Percentiles rank a stretch among this genome's conserved stretches.
Conservation (phyloP, 2,329 filamentous ascomycete species). For the Penicillium digitatum region DNA sequence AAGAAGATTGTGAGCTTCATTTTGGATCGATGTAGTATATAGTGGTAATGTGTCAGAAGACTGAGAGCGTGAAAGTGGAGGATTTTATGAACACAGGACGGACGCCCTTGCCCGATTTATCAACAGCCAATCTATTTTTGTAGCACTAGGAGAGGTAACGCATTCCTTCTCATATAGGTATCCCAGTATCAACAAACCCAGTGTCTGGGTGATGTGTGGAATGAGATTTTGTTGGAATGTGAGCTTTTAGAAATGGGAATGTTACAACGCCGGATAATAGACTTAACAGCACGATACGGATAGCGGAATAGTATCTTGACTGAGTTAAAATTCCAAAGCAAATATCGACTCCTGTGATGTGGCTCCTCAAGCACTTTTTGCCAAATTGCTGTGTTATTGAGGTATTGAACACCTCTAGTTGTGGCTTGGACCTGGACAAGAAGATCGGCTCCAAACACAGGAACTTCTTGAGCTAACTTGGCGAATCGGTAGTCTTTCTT, state of each 20-base stretch:
- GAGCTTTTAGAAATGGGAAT: not conserved
- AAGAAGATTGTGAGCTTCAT: conserved; percentile 21
- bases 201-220: conserved; percentile 3
- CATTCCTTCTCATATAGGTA: not conserved
- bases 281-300: not conserved
- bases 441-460: not conserved
- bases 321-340: not conserved
- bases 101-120: conserved; percentile 1
- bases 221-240: conserved; percentile 8
- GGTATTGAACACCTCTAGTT: not conserved
- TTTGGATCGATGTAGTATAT: not conserved
- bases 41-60: not conserved
- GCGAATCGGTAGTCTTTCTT: not conserved
- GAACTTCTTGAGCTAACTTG: not conserved
- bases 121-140: not conserved
- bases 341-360: not conserved
- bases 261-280: not conserved
- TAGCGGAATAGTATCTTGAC: not conserved
- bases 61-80: not conserved
- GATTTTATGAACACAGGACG: not conserved
- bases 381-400: too few relatives aligned
- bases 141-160: too few relatives aligned
- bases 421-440: not conserved
- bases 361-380: not conserved
- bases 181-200: not conserved